Percentiles rank a stretch among this genome's conserved stretches.
These are phyloP conservation scores for Talaromyces islandicus DNA, from an alignment of 2,329 filamentous ascomycete species.

Conservation along the genomic window DNA sequence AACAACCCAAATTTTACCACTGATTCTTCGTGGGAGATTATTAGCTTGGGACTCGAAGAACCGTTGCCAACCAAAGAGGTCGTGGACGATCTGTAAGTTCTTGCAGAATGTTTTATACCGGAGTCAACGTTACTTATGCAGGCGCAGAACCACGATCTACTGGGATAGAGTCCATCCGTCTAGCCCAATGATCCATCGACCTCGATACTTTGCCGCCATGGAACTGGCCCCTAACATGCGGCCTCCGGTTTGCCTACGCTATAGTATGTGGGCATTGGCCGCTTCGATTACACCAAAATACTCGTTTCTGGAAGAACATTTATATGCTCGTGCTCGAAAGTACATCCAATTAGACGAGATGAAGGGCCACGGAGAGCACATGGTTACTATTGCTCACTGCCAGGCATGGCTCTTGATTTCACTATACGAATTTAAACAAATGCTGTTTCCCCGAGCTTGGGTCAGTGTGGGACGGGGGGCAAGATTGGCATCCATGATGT, in stretches of 20 bases:
- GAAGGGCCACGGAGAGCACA: constrained; percentile 83
- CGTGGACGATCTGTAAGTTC: constrained; percentile 71
- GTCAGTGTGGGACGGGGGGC: constrained; percentile 78
- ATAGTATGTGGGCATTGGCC: constrained; percentile 95
- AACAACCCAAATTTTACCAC: constrained; percentile 19
- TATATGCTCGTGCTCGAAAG: constrained; percentile 83
- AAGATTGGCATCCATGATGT: constrained; percentile 86
- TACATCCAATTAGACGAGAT: constrained; percentile 87
- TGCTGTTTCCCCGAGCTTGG: constrained; percentile 96
- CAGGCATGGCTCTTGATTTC: constrained; percentile 77
- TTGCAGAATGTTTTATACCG: not conserved
- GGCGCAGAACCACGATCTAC: constrained; percentile 67
- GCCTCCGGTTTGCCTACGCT: constrained; percentile 80
- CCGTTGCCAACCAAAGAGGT: constrained; percentile 70
- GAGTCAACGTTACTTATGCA: constrained; percentile 13
- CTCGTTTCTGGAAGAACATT: constrained; percentile 70
- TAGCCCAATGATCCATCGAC: constrained; percentile 81
- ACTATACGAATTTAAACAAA: constrained; percentile 91
- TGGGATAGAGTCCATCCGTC: constrained; percentile 88
- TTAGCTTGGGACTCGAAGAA: constrained; percentile 76
- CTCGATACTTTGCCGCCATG: constrained; percentile 81
- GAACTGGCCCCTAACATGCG: constrained; percentile 80
- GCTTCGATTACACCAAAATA: constrained; percentile 81
- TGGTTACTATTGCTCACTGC: constrained; percentile 78
- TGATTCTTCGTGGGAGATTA: constrained; percentile 75